Conservation (phyloP, 2,329 filamentous ascomycete genomes). For the Pseudocercospora eumusae region DNA sequence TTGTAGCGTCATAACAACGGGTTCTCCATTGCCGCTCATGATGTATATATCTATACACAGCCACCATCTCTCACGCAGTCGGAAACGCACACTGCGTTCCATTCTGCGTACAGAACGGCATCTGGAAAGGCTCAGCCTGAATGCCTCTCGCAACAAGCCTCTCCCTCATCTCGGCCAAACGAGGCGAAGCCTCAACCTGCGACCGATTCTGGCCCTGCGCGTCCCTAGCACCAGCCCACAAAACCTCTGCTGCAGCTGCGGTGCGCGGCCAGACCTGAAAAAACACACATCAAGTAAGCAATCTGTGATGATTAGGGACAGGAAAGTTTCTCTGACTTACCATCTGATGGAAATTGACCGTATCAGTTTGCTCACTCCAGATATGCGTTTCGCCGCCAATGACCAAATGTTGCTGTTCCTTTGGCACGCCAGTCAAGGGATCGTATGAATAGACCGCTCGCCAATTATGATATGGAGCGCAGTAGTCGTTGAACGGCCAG, state of each 20-base stretch:
- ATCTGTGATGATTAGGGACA: too few relatives aligned
- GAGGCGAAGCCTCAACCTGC: constrained; percentile 67
- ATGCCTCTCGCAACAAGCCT: constrained; percentile 70
- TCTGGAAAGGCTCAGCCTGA: constrained; percentile 65
- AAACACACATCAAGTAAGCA: too few relatives aligned
- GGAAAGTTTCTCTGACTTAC: too few relatives aligned
- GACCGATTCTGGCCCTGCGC: constrained; percentile 65
- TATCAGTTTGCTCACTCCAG: constrained; percentile 78
- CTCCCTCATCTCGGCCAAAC: constrained; percentile 75
- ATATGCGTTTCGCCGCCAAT: constrained; percentile 79
- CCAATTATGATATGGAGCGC: constrained; percentile 78
- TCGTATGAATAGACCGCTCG: constrained; percentile 78
- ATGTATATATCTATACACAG: too few relatives aligned
- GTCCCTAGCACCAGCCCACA: constrained; percentile 75
- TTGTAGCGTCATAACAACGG: too few relatives aligned
- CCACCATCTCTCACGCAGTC: neutral
- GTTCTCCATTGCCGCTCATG: neutral
- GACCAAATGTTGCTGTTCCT: constrained; percentile 64
- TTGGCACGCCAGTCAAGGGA: constrained; percentile 65
- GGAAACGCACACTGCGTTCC: constrained; percentile 50
- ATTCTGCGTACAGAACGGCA: constrained; percentile 70
- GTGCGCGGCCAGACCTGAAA: constrained; percentile 69
- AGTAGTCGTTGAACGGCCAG: constrained; percentile 81
- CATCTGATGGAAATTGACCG: constrained; percentile 70
- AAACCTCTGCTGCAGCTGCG: constrained; percentile 71